Evolutionary conservation across 768 basidiomycete genomes (phyloP).

Genomic region (Cubamyces lactineus): DNA sequence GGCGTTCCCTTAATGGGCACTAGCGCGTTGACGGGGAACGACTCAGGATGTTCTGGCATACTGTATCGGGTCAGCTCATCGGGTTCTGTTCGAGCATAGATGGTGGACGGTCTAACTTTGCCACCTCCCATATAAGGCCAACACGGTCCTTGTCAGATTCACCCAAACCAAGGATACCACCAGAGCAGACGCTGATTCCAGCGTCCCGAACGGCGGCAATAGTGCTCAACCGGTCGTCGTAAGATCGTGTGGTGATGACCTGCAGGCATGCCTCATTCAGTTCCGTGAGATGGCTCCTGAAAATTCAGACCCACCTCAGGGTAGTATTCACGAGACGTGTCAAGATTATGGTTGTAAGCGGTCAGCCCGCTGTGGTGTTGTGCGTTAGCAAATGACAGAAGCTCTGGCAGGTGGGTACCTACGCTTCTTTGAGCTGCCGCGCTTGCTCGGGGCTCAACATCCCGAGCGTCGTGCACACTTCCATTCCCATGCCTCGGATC

Average conservation of each 20-base stretch:
- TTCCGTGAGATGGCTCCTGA: slow-evolving; percentile 1
- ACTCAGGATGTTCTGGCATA: slow-evolving; percentile 96
- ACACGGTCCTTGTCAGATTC: slow-evolving; percentile 90
- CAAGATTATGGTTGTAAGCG: slow-evolving; percentile 98
- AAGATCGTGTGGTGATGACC: slow-evolving; percentile 95
- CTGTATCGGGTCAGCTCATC: slow-evolving; percentile 42
- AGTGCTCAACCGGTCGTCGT: slow-evolving; percentile 90
- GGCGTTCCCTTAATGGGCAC: slow-evolving; percentile 97
- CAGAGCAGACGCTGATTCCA: slow-evolving; percentile 96
- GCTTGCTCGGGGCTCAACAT: slow-evolving; percentile 97
- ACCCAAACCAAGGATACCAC: slow-evolving; percentile 93
- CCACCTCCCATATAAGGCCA: slow-evolving; percentile 91
- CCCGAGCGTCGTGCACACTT: slow-evolving; percentile 97
- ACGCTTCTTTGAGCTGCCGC: slow-evolving; percentile 90
- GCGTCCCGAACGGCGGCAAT: slow-evolving; percentile 91
- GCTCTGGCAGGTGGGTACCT: slow-evolving; percentile 35
- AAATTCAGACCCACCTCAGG: slow-evolving; percentile 62
- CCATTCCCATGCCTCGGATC: slow-evolving; percentile 96
- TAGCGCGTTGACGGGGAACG: slow-evolving; percentile 96
- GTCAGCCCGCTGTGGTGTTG: slow-evolving; percentile 71
- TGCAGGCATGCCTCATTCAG: slow-evolving; percentile 36
- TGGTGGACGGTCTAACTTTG: slow-evolving; percentile 63
- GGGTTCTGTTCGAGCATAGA: slow-evolving; percentile 9
- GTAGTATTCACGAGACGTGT: slow-evolving; percentile 97
- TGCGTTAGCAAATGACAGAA: slow-evolving; percentile 5